Evolutionary conservation across 768 basidiomycete genomes (phyloP), one percentile per base, ranked within the genome.

Genomic region (Tephrocybe sp.): DNA sequence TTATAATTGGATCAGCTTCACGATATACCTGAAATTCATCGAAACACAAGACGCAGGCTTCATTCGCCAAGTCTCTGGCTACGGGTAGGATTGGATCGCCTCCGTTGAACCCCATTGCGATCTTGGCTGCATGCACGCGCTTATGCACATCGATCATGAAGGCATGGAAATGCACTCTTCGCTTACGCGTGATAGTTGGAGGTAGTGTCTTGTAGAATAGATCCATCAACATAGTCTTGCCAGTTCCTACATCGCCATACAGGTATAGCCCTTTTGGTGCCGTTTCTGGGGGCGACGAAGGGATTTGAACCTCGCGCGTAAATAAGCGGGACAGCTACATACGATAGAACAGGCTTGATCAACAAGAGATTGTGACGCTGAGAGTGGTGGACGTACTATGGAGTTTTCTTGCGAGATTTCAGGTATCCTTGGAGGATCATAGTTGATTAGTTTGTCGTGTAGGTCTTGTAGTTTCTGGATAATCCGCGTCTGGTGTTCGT

Each of bases 91-190:
- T 89, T 24, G 91, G 86, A 64, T 98, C 93, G 15, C 89, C 86
- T 18, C 83, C 81, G 13, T 77, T 64, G 54, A 74, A 70, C 1
- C 89, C 88, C 72, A 85, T 80, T 48, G 79, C 77, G 35, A 80
- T 71, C 71, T 93, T 94, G 31, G 88, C 80, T 1, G 84, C 83
- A 57, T 98, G 94, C 3, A 95, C 66, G 15, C 93, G 86, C 63
- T 96, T 97, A 66, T 98, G 92, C 18, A 98, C 94, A 63, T 99
- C 97, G 54, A 98, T 85, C 97, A 99, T 98, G 76, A 99, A 98
- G 1, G 93, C 92, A 63, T 98, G 95, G 65, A 99, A 99, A 67
- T 99, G 97, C 13, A 98, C 92, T 25, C 97, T 80, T 46, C 90
- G 86, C 69, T 91, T 92, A 51, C 82, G 79, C 37, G 69, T 80